Percentiles rank a stretch among this genome's conserved stretches.
These are phyloP conservation scores for Capronia coronata DNA, from an alignment of 2,329 filamentous ascomycete species.

Conservation along the genomic window DNA sequence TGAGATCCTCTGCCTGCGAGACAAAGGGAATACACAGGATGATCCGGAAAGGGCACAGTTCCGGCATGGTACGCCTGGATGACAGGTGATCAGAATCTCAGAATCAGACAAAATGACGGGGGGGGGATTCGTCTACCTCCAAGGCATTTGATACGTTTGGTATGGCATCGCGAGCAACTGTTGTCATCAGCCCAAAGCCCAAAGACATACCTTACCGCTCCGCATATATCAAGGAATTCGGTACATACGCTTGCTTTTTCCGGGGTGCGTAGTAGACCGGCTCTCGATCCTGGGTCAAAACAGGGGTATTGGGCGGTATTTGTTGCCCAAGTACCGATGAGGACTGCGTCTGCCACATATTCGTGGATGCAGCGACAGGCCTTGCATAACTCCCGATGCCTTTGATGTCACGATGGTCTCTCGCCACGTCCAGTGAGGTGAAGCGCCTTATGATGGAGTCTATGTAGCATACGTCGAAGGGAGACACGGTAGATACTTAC, in stretches of 20 bases:
- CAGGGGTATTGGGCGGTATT: slow-evolving; percentile 5
- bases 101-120: neutral
- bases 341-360: slow-evolving; percentile 5
- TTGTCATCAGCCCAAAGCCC: neutral
- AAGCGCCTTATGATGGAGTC: no score
- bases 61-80: slow-evolving; percentile 10
- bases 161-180: slow-evolving; percentile 15
- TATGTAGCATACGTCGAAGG: no score
- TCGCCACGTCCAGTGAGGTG: no score
- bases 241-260: slow-evolving; percentile 15
- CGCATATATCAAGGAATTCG: neutral
- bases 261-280: slow-evolving; percentile 16
- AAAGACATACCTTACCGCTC: no score
- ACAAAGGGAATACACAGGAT: slow-evolving; percentile 12
- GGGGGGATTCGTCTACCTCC: slow-evolving; percentile 5
- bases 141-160: slow-evolving; percentile 18
- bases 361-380: neutral
- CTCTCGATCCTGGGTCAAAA: slow-evolving; percentile 3
- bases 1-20: slow-evolving; percentile 5
- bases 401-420: no score
- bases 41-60: slow-evolving; percentile 14
- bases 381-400: neutral
- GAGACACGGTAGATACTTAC: no score
- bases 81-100: neutral
- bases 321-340: neutral